Percentiles rank a stretch among this genome's conserved stretches.
Evolutionary conservation across 352 stramenopile species (phyloP).

Genomic region (Thalassiosira sp.): DNA sequence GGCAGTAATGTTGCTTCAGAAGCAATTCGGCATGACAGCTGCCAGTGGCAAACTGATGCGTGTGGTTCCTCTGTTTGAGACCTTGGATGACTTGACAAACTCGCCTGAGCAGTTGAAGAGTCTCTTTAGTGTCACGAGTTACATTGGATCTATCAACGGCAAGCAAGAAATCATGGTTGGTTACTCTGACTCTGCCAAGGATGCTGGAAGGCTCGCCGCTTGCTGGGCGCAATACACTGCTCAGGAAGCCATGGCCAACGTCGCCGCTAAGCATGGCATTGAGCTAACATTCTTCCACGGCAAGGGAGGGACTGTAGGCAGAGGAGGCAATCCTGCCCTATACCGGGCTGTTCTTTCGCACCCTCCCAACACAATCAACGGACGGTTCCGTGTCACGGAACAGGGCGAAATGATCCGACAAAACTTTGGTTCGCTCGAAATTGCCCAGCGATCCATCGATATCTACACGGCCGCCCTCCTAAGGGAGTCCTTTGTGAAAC

Average conservation of each 20-base stretch:
- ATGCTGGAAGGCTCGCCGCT: conserved; percentile 85
- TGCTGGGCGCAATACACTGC: conserved; percentile 86
- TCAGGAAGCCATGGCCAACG: conserved; percentile 83
- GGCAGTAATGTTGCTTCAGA: conserved; percentile 86
- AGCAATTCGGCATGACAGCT: conserved; percentile 80
- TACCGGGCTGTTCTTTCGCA: conserved; percentile 85
- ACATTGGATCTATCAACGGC: conserved; percentile 78
- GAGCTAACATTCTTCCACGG: conserved; percentile 88
- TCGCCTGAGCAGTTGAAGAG: conserved; percentile 60
- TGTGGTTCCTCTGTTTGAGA: conserved; percentile 89
- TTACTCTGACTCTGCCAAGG: conserved; percentile 87
- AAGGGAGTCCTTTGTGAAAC: conserved; percentile 77
- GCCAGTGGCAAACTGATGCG: conserved; percentile 82
- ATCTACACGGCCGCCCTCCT: conserved; percentile 87
- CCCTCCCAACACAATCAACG: conserved; percentile 86
- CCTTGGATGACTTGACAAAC: conserved; percentile 85
- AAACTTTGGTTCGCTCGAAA: conserved; percentile 84
- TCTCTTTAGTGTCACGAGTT: conserved; percentile 66
- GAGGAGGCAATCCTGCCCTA: conserved; percentile 85
- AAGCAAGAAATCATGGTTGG: conserved; percentile 87
- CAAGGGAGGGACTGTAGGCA: conserved; percentile 86
- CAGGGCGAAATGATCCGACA: conserved; percentile 90
- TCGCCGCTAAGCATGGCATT: conserved; percentile 79
- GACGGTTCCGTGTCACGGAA: conserved; percentile 87
- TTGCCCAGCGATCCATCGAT: conserved; percentile 85